Evolutionary conservation across 2,329 filamentous ascomycete genomes (phyloP), one percentile per base, ranked within the genome.

Genomic region (Colletotrichum salicis): DNA sequence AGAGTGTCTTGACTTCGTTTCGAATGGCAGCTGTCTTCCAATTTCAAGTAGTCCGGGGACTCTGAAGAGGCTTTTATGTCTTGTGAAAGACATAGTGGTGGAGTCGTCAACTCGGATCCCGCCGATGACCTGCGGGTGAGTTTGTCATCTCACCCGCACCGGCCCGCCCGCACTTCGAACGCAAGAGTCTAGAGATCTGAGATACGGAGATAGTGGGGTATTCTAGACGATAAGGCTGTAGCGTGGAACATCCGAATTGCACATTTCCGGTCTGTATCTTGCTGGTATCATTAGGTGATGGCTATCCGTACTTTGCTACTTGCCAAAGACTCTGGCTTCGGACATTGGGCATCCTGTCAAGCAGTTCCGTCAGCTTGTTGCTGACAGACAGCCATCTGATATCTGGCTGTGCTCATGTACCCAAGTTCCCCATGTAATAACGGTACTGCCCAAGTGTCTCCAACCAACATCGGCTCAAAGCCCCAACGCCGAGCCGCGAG

Each of bases 31-130:
- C 31, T 19, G 19, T 10, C 13, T 15, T 45, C 22, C 24, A 27
- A n/a, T 13, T 27, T 4, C 19, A 0, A 2, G 15, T 11, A 29
- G 15, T 7, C 24, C n/a, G 6, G 52, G 5, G 54, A 24, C 1
- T 3, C 22, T 11, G 13, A 29, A 7, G 11, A 22, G 31, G 35
- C 19, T 31, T 58, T 61, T 62, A 62, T 54, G 35, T 48, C n/a
- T 31, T 24, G 13, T 31, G 10, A 29, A 33, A 5, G 19, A 8
- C 7, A 35, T 2, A 35, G 60, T 62, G 58, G 51, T 15, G 41
- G 51, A 51, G 22, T 31, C 57, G 70, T 66, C 56, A 65, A 52
- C 45, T 24, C 70, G 70, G 70, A 72, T 62, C 51, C 61, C 70
- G 70, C 70, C 70, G 70, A 72, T 15, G 27, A 11, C 61, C 70